Conservation (phyloP, 495 filamentous ascomycete species). For the Usnea hakonensis region DNA sequence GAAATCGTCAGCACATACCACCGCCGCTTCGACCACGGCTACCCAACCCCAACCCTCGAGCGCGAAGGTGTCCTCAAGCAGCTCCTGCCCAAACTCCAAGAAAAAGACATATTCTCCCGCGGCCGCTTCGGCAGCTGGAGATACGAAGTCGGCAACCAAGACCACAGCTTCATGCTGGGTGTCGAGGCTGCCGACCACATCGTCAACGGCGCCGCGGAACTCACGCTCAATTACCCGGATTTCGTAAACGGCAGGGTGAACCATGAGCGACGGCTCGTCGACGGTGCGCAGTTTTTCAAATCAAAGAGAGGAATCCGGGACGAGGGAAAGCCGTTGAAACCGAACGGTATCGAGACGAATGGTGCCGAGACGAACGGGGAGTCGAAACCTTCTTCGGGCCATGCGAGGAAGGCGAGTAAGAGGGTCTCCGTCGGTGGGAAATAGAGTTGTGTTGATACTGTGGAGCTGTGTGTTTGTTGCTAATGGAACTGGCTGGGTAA, state of each 20-base stretch:
- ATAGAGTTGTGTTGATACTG: neutral
- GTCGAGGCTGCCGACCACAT: constrained; percentile 96
- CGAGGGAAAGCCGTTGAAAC: constrained; percentile 22
- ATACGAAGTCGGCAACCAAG: constrained; percentile 96
- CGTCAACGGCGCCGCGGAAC: constrained; percentile 85
- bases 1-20: constrained; percentile 99
- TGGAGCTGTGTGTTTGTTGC: neutral
- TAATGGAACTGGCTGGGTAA: neutral
- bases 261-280: constrained; percentile 76
- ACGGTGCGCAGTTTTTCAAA: constrained; percentile 58
- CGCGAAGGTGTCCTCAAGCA: constrained; percentile 89
- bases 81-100: constrained; percentile 86
- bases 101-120: constrained; percentile 85
- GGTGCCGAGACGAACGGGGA: neutral
- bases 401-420: constrained; percentile 15
- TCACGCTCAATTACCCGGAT: constrained; percentile 98
- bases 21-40: constrained; percentile 97
- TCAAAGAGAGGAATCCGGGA: constrained; percentile 21
- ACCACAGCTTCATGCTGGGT: constrained; percentile 98
- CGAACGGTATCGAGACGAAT: constrained; percentile 6
- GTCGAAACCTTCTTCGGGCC: neutral
- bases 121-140: constrained; percentile 97
- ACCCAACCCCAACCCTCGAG: constrained; percentile 91
- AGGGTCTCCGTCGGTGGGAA: neutral
- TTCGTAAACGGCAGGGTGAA: constrained; percentile 92